Evolutionary conservation across 441 rosid genomes (phyloP).

Genomic region (Adansonia madagascariensis): DNA sequence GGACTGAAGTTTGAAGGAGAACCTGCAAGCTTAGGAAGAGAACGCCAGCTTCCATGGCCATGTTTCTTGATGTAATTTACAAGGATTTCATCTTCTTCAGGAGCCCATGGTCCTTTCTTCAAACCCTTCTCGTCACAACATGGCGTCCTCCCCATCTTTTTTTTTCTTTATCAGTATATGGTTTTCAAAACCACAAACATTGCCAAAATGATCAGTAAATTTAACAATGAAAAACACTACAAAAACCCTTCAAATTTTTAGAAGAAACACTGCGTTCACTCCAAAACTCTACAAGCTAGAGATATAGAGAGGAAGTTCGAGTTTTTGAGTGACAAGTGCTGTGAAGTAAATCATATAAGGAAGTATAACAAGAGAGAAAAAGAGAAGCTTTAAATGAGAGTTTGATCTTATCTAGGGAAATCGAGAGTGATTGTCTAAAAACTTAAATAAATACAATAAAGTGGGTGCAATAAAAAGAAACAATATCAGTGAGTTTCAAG

Average conservation of each 20-base stretch:
- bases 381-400: slow-evolving; percentile 38
- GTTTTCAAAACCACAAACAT: not conserved
- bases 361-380: slow-evolving; percentile 8
- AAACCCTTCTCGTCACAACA: slow-evolving; percentile 66
- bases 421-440: slow-evolving; percentile 38
- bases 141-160: slow-evolving; percentile 64
- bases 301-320: not conserved
- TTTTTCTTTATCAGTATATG: slow-evolving; percentile 12
- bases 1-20: not conserved
- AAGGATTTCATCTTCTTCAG: slow-evolving; percentile 74
- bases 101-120: slow-evolving; percentile 79
- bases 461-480: slow-evolving; percentile 33
- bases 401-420: slow-evolving; percentile 49
- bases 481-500: slow-evolving; percentile 59
- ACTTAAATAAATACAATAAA: slow-evolving; percentile 27
- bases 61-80: slow-evolving; percentile 56
- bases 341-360: slow-evolving; percentile 12
- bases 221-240: slow-evolving; percentile 28
- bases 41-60: slow-evolving; percentile 80
- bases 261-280: not conserved
- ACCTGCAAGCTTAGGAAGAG: slow-evolving; percentile 79
- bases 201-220: not conserved
- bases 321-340: slow-evolving; percentile 13
- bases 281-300: not conserved
- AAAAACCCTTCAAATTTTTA: not conserved